These are phyloP conservation scores for Achaetomiella virescens DNA, from an alignment of 495 filamentous ascomycete species.

Conservation along the genomic window DNA sequence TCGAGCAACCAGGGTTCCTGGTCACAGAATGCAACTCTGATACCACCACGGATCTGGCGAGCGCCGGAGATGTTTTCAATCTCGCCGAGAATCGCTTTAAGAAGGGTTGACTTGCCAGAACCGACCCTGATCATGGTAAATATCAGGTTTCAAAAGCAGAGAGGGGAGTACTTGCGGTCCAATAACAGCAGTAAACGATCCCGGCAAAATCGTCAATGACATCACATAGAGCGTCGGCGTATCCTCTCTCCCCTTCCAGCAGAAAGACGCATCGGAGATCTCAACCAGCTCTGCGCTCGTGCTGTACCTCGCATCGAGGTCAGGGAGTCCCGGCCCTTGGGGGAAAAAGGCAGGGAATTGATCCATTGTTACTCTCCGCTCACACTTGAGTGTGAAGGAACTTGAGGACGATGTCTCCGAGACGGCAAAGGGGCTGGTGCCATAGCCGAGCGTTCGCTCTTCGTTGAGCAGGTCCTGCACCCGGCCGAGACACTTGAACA, in stretches of 20 bases:
- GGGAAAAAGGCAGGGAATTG: neutral
- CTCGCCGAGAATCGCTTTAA: conserved; percentile 7
- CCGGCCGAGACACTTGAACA: conserved; percentile 9
- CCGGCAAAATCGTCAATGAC: neutral
- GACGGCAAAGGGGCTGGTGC: neutral
- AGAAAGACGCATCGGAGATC: conserved; percentile 7
- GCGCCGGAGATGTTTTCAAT: conserved; percentile 1
- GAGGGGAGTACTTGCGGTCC: neutral
- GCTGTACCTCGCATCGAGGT: neutral
- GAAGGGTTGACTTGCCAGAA: neutral
- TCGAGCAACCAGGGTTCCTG: conserved; percentile 9
- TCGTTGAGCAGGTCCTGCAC: conserved; percentile 7
- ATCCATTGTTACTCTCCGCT: neutral
- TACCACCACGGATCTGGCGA: neutral
- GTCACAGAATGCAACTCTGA: conserved; percentile 8
- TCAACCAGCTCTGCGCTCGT: neutral
- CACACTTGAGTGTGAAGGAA: neutral
- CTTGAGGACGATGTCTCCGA: conserved; percentile 1
- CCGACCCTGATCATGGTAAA: neutral
- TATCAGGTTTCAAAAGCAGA: no score
- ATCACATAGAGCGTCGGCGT: conserved; percentile 3
- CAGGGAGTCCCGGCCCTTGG: neutral
- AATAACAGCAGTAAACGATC: conserved; percentile 8
- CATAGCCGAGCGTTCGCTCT: neutral
- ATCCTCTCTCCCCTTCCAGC: neutral